A percentile compares a stretch with the other conserved stretches of the same genome.
Evolutionary conservation across 2,329 filamentous ascomycete genomes (phyloP).

Genomic region (Scolecobasidium constrictum): DNA sequence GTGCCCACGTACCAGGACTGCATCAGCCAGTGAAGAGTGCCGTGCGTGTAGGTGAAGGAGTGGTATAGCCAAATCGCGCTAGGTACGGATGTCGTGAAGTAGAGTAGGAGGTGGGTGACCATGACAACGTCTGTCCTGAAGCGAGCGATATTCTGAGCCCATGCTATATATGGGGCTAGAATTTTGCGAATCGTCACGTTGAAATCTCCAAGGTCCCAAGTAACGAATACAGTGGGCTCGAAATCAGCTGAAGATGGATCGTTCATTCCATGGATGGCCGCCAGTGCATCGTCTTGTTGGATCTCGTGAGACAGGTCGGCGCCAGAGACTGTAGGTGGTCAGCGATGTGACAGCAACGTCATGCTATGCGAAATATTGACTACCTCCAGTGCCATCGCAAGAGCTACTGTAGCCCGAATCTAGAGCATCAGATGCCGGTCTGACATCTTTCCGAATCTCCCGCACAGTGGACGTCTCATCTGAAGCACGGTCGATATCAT

Average conservation of each 20-base stretch:
- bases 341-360: too few relatives aligned
- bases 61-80: conserved; percentile 56
- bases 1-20: conserved; percentile 58
- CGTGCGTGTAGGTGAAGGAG: conserved; percentile 58
- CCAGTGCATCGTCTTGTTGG: too few relatives aligned
- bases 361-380: too few relatives aligned
- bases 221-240: conserved; percentile 44
- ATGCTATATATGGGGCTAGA: conserved; percentile 48
- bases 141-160: conserved; percentile 48
- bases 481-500: too few relatives aligned
- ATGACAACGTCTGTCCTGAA: conserved; percentile 65
- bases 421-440: too few relatives aligned
- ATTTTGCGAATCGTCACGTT: conserved; percentile 32
- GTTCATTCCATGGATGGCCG: too few relatives aligned
- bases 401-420: too few relatives aligned
- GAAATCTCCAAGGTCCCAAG: conserved; percentile 39
- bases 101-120: conserved; percentile 64
- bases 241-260: conserved; percentile 37
- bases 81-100: conserved; percentile 58
- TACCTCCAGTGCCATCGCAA: too few relatives aligned
- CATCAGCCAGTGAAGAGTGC: conserved; percentile 52
- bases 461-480: too few relatives aligned
- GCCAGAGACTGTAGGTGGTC: too few relatives aligned
- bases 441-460: too few relatives aligned
- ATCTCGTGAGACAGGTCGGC: too few relatives aligned